phyloP scores from a whole-genome alignment of 495 filamentous ascomycete species.

The Xylaria castorea region DNA sequence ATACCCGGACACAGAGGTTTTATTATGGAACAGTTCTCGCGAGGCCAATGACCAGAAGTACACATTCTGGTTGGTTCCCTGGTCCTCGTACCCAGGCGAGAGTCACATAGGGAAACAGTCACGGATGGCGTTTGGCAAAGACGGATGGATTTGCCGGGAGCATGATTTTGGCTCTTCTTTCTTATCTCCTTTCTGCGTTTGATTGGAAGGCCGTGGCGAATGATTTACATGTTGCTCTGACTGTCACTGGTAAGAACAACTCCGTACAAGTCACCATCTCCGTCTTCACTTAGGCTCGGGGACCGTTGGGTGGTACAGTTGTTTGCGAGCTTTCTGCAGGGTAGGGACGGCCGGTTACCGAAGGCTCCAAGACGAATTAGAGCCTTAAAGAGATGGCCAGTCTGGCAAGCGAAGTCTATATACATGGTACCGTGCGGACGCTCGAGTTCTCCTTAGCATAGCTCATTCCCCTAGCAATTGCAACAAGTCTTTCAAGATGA shows the following conservation, averaged over 20 bases:
- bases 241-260: slow-evolving; percentile 38
- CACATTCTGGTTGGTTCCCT: slow-evolving; percentile 7
- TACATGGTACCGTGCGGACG: slow-evolving; percentile 22
- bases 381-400: neutral
- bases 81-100: slow-evolving; percentile 9
- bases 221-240: slow-evolving; percentile 35
- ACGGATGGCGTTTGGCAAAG: slow-evolving; percentile 45
- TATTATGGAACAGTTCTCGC: slow-evolving; percentile 33
- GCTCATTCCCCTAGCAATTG: slow-evolving; percentile 27
- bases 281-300: slow-evolving; percentile 29
- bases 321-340: slow-evolving; percentile 36
- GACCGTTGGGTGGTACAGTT: slow-evolving; percentile 38
- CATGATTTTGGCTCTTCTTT: slow-evolving; percentile 28
- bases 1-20: slow-evolving; percentile 43
- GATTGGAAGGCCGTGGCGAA: slow-evolving; percentile 29
- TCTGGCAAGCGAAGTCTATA: slow-evolving; percentile 10
- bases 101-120: slow-evolving; percentile 28
- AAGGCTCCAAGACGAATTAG: slow-evolving; percentile 10
- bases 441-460: slow-evolving; percentile 29
- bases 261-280: slow-evolving; percentile 35
- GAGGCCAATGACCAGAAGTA: slow-evolving; percentile 28
- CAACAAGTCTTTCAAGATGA: slow-evolving; percentile 26
- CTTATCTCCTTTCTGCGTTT: slow-evolving; percentile 18
- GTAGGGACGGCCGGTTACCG: slow-evolving; percentile 24
- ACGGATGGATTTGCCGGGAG: slow-evolving; percentile 38